Percentiles rank a stretch among this genome's conserved stretches.
Evolutionary conservation across 164 flowering plant species (phyloP).

Genomic region (Macadamia integrifolia): DNA sequence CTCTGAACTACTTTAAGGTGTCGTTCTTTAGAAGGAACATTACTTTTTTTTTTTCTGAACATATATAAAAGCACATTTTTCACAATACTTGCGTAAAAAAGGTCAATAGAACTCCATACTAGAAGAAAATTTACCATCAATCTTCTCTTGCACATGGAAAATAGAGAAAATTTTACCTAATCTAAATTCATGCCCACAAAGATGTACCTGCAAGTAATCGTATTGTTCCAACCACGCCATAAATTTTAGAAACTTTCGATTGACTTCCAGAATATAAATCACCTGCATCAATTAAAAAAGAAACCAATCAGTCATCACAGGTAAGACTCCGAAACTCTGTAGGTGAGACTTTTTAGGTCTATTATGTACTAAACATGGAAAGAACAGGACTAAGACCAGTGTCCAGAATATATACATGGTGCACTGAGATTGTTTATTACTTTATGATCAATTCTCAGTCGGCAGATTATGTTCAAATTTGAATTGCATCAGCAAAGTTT

Average conservation of each 20-base stretch:
- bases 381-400: no score
- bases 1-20: not conserved
- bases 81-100: not conserved
- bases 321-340: no score
- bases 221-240: conserved; percentile 80
- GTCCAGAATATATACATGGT: no score
- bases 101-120: not conserved
- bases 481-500: no score
- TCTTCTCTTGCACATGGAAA: not conserved
- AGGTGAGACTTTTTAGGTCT: no score
- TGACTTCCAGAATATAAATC: conserved; percentile 35
- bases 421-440: no score
- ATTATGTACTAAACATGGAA: no score
- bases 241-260: conserved; percentile 42
- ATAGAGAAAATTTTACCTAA: not conserved
- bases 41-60: not conserved
- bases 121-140: not conserved
- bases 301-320: not conserved
- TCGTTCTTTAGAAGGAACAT: not conserved
- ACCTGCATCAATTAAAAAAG: conserved; percentile 29
- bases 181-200: not conserved
- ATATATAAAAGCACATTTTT: not conserved
- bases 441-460: no score
- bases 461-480: no score
- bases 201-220: conserved; percentile 67